phyloP scores from a whole-genome alignment of 306 rosid species.

The Benincasa hispida region DNA sequence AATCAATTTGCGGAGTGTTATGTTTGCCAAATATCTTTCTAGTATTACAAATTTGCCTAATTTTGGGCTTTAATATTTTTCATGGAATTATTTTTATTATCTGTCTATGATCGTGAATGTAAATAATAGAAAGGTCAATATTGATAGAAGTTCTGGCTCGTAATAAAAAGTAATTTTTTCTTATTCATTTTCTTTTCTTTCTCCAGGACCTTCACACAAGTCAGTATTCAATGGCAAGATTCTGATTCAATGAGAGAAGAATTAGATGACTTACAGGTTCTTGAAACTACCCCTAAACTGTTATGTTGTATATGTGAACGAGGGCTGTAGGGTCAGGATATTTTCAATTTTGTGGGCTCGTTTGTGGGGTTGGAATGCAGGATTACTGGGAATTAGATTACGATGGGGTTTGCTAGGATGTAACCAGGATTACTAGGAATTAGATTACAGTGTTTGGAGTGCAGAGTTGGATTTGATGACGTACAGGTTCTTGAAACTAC shows the following conservation, averaged over 20 bases:
- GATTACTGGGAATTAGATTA: too few species aligned
- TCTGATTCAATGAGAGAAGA: conserved; percentile 98
- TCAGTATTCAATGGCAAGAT: conserved; percentile 97
- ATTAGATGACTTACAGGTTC: conserved; percentile 89
- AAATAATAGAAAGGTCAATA: neutral
- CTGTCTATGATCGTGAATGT: neutral
- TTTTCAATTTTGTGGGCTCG: neutral
- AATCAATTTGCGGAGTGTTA: neutral
- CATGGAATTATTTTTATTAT: neutral
- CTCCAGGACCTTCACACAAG: conserved; percentile 93
- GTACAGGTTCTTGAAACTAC: conserved; percentile 45
- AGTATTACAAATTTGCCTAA: neutral
- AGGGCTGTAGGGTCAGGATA: neutral
- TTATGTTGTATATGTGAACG: neutral
- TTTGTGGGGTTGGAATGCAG: too few species aligned
- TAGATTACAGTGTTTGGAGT: too few species aligned
- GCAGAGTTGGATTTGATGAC: conserved; percentile 78
- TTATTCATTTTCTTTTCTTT: conserved; percentile 2
- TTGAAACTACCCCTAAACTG: neutral
- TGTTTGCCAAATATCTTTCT: neutral
- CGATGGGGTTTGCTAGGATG: too few species aligned
- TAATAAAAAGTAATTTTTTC: neutral
- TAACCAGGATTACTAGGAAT: too few species aligned
- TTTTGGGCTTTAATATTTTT: neutral
- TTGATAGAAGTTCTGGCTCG: neutral